Conservation (phyloP, 306 rosid genomes). For the Betula pendula region DNA sequence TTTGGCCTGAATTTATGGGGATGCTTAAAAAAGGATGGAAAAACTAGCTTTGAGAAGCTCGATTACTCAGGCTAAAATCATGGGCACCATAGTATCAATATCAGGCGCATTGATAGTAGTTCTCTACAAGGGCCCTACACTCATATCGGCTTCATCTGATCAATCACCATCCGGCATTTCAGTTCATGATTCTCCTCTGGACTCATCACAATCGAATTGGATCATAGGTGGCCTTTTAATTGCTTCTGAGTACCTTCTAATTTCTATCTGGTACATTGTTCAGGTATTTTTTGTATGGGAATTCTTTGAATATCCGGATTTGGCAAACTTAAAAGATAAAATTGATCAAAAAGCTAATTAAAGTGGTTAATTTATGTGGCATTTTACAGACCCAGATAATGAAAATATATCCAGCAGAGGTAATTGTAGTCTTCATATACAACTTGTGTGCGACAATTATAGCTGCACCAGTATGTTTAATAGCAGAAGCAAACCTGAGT, state of each 20-base stretch:
- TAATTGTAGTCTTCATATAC: conserved; percentile 45
- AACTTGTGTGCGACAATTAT: conserved; percentile 44
- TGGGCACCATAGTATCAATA: conserved; percentile 49
- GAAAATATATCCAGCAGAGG: conserved; percentile 48
- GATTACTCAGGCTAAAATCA: conserved; percentile 48
- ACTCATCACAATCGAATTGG: conserved; percentile 44
- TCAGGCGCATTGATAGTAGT: conserved; percentile 54
- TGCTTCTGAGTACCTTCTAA: conserved; percentile 27
- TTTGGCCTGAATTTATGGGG: neutral
- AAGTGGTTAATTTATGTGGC: neutral
- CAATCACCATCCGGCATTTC: neutral
- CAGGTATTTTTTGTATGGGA: conserved; percentile 32
- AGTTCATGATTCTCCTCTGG: conserved; percentile 13
- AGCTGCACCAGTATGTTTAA: conserved; percentile 45
- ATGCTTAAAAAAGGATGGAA: conserved; percentile 51
- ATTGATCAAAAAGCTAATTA: neutral
- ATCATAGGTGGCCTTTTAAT: conserved; percentile 47
- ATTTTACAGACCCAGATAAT: conserved; percentile 38
- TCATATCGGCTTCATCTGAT: conserved; percentile 30
- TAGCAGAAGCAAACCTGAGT: conserved; percentile 44
- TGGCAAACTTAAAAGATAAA: neutral
- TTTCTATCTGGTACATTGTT: conserved; percentile 48
- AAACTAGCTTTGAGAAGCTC: conserved; percentile 38
- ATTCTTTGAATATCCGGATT: neutral
- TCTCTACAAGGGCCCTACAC: conserved; percentile 47